Evolutionary conservation across 78 protist genomes (phyloP).

Genomic region (Creolimax fragrantissima): DNA sequence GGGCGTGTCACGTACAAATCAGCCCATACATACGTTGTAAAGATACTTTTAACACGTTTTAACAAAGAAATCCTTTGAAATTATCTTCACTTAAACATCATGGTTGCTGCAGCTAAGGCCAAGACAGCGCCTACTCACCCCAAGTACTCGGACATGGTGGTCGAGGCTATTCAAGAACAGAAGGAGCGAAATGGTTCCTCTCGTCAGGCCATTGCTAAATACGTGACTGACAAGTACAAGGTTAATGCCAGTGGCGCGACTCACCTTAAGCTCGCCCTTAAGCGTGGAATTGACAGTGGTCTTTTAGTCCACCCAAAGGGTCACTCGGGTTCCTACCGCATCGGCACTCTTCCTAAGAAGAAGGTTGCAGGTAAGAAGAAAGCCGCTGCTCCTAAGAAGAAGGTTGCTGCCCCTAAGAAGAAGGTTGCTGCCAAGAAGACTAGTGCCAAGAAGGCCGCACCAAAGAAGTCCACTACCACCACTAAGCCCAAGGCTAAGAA

Average conservation of each 20-base stretch:
- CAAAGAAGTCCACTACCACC: conserved; percentile 24
- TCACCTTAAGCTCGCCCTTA: conserved; percentile 1
- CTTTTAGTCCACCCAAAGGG: neutral
- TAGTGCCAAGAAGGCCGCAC: neutral
- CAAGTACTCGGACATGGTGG: conserved; percentile 24
- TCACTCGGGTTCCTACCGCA: neutral
- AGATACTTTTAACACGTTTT: no score
- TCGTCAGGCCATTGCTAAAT: conserved; percentile 26
- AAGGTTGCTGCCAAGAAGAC: neutral
- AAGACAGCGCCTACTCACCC: neutral
- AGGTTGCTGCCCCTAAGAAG: neutral
- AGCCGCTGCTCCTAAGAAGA: neutral
- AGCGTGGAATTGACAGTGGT: neutral
- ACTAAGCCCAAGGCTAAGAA: conserved; percentile 23
- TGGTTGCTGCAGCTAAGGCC: neutral
- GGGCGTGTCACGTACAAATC: no score
- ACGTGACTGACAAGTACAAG: conserved; percentile 1
- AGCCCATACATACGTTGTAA: no score
- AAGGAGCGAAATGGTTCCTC: conserved; percentile 22
- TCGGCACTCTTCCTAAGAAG: neutral
- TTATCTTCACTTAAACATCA: no score
- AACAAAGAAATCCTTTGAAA: no score
- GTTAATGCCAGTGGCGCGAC: neutral
- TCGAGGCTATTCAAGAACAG: neutral
- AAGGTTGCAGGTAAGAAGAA: neutral